phyloP scores from a whole-genome alignment of 441 rosid species.

The Aquilaria agallochum region DNA sequence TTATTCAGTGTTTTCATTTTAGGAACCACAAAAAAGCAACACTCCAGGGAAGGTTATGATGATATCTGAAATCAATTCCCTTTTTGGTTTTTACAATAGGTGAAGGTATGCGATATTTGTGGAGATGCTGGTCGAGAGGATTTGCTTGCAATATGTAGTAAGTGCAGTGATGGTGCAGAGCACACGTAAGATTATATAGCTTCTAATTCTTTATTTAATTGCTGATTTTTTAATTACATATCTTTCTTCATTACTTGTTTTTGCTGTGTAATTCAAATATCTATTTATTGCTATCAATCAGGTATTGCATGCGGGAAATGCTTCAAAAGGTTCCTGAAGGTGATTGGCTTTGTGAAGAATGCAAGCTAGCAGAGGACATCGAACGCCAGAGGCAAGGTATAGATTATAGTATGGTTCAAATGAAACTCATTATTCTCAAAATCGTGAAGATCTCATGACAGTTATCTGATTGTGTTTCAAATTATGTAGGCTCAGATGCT shows the following conservation, averaged over 20 bases:
- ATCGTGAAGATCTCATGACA: background rate
- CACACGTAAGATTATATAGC: conserved; percentile 73
- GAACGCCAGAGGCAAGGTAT: conserved; percentile 74
- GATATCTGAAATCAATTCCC: conserved; percentile 1
- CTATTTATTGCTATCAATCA: conserved; percentile 28
- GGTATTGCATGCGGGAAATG: conserved; percentile 99
- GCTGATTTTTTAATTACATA: conserved; percentile 5
- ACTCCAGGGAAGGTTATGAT: background rate
- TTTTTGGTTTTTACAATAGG: conserved; percentile 49
- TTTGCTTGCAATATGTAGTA: conserved; percentile 86
- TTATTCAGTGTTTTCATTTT: background rate
- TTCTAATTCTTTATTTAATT: conserved; percentile 16
- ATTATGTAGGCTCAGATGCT: conserved; percentile 42
- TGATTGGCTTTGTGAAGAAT: conserved; percentile 98
- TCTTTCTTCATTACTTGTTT: conserved; percentile 9
- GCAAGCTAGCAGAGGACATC: conserved; percentile 68
- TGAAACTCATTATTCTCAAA: conserved; percentile 8
- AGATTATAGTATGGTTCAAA: conserved; percentile 18
- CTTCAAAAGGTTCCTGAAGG: conserved; percentile 80
- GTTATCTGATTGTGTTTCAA: conserved; percentile 23
- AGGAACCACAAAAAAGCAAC: background rate
- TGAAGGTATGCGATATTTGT: conserved; percentile 98
- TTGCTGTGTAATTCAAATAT: conserved; percentile 13
- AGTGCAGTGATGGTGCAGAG: conserved; percentile 98
- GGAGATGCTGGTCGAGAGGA: conserved; percentile 99